Conservation (phyloP, 768 basidiomycete genomes). For the Mycena galericulata region DNA sequence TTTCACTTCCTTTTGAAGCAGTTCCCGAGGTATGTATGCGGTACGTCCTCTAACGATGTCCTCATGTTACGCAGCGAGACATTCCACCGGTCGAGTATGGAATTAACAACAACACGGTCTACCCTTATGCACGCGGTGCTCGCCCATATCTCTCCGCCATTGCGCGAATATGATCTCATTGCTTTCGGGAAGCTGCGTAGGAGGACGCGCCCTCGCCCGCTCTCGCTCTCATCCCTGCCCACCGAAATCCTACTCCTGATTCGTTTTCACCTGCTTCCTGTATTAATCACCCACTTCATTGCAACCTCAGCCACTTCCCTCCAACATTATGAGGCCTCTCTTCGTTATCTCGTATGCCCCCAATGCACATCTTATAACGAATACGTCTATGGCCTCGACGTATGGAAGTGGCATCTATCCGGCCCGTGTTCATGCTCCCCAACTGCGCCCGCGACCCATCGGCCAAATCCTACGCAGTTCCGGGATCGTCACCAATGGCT, state of each 20-base stretch:
- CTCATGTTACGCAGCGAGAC: constrained; percentile 11
- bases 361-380: constrained; percentile 52
- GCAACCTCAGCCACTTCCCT: constrained; percentile 57
- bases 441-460: constrained; percentile 58
- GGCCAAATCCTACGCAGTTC: constrained; percentile 45
- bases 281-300: constrained; percentile 56
- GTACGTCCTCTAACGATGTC: not conserved
- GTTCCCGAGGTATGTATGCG: constrained; percentile 5
- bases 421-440: constrained; percentile 53
- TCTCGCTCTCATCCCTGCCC: constrained; percentile 49
- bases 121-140: constrained; percentile 66
- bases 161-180: constrained; percentile 56
- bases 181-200: constrained; percentile 38
- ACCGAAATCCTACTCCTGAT: constrained; percentile 66
- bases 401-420: constrained; percentile 49
- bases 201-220: constrained; percentile 7
- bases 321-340: constrained; percentile 51
- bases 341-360: constrained; percentile 52
- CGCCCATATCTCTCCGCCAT: constrained; percentile 59
- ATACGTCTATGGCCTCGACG: constrained; percentile 50
- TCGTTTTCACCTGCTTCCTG: constrained; percentile 58
- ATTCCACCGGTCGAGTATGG: constrained; percentile 31
- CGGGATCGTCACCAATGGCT: constrained; percentile 60
- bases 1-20: not conserved
- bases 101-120: constrained; percentile 53